Percentiles rank a stretch among this genome's conserved stretches.
Evolutionary conservation across 73 alveolate genomes (phyloP).

Genomic region (Tetrahymena malaccensis): DNA sequence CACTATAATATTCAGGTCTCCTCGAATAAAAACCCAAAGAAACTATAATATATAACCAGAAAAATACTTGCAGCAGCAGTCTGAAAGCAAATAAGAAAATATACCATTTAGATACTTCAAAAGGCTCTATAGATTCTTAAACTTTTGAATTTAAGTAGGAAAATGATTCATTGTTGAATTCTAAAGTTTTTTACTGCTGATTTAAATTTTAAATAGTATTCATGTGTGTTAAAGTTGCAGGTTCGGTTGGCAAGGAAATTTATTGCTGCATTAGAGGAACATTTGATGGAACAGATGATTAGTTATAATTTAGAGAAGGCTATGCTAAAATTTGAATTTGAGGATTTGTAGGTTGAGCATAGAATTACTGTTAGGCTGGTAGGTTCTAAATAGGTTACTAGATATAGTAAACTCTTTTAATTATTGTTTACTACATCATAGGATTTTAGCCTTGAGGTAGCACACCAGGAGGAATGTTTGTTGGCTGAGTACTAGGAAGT

Average conservation of each 20-base stretch:
- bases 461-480: too few relatives aligned
- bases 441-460: too few relatives aligned
- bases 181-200: too few relatives aligned
- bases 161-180: neutral
- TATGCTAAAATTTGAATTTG: neutral
- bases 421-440: too few relatives aligned
- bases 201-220: too few relatives aligned
- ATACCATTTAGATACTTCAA: too few relatives aligned
- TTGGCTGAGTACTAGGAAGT: too few relatives aligned
- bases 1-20: neutral
- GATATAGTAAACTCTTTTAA: too few relatives aligned
- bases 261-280: neutral
- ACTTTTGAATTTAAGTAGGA: neutral
- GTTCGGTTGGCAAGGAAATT: neutral
- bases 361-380: too few relatives aligned
- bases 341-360: neutral
- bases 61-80: neutral
- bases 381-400: too few relatives aligned
- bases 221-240: neutral
- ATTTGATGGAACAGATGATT: neutral
- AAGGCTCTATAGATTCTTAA: too few relatives aligned
- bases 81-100: too few relatives aligned
- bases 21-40: neutral
- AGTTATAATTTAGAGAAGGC: neutral
- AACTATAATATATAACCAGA: neutral